Evolutionary conservation across 768 basidiomycete genomes (phyloP), one percentile per base, ranked within the genome.

Genomic region (Rossbeevera mucosa): DNA sequence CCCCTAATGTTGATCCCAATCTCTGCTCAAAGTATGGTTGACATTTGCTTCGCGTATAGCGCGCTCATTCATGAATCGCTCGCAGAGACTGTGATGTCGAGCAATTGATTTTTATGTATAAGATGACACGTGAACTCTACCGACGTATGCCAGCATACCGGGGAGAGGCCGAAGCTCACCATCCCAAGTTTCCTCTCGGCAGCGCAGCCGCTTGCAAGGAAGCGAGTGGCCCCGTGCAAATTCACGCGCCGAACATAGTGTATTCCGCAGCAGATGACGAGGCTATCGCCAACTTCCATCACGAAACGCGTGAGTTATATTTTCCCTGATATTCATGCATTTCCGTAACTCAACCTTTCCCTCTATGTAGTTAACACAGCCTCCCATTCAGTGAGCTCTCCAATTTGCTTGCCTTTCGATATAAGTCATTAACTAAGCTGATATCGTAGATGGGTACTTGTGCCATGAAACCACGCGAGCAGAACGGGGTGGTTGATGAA

Each of bases 71-170:
- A 3, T 20, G 16, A 7, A 7, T 33, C 31, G 7, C 31, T 3
- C 0, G n/a, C 33, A 66, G 65, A 26, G 33, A 48, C 2, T 24
- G 71, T 6, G 80, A 81, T 59, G n/a, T 85, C 4, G 72, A 62
- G 0, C 65, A 75, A 22, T 56, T 83, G 42, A 69, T 68, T 48
- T 79, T 79, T 73, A 71, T 61, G 0, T 86, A 84, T 63, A 86
- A 86, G 56, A 75, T 74, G 51, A 49, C 62, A 4, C 73, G 83
- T 1, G 83, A 86, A 66, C 55, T 80, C 9, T 68, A 71, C 3
- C 76, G 85, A 28, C 78, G 84, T 14, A 79, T 83, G 76, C 59
- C 69, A 5, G 46, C 47, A 7, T 67, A 60, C 47, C 61, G 61
- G 0, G 65, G 65, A 28, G 65, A 64, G 42, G 47, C 48, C 0